Evolutionary conservation across 2,329 filamentous ascomycete species (phyloP), one percentile per base, ranked within the genome.

Genomic region (Hirsutella thompsonii): DNA sequence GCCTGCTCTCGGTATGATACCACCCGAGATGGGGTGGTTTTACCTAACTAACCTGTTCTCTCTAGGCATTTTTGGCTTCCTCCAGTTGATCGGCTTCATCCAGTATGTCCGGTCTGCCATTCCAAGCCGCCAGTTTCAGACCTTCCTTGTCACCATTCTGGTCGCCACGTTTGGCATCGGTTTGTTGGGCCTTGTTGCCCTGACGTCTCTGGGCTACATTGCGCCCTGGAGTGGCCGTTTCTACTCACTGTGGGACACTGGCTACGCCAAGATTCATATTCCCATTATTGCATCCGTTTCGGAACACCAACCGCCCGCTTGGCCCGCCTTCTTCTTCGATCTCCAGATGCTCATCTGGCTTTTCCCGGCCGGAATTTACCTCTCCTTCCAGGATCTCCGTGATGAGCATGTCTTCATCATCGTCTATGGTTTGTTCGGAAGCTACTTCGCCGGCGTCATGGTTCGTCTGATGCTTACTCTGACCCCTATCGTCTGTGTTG

Each of bases 241-340:
- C 75, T 98, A 98, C 70, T 98, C 93, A 19, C 79, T 98, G 26
- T 98, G 90, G 88, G 93, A 98, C 60, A 98, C 92, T 5, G 83
- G 87, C 53, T 98, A 98, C 59, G 92, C 92, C 55, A 98, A 98
- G 73, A 93, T 96, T 48, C 92, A 98, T 58, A 98, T 98, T 58
- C 92, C 92, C 46, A 98, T 98, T 58, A 98, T 98, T 60, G 92
- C 92, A 3, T 98, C 92, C n/a, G 92, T 98, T 37, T 98, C 92
- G 1, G 92, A 98, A 67, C 92, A 98, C 68, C 92, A 98, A 67
- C 92, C 92, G 41, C 98, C 92, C 30, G 92, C 92, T 35, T 98
- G 92, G 92, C 92, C 92, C 2, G 87, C 93, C 14, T 98, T 95
- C 74, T 98, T 98, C 71, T 98, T 98, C 62, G 92, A 98, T 56